Conservation (phyloP, 371 early-diverging fungal genomes). For the Rhizopus microsporus region DNA sequence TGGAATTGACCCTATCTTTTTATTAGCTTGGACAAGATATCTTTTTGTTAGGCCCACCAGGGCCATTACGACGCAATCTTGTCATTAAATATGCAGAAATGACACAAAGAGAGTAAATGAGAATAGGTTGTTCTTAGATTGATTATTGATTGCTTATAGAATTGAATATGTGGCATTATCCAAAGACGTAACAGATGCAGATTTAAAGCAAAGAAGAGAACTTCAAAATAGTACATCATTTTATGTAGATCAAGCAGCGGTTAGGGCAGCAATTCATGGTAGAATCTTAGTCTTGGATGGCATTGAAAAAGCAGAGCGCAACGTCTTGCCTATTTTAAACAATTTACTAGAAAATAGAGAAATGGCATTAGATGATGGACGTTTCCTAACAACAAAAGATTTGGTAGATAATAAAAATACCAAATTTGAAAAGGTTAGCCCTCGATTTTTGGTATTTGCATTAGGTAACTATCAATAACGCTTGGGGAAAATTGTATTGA, state of each 20-base stretch:
- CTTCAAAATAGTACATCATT: conserved; percentile 70
- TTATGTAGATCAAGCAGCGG: conserved; percentile 79
- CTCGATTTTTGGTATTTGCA: conserved; percentile 77
- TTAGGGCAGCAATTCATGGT: conserved; percentile 82
- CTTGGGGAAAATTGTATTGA: neutral
- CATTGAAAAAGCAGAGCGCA: conserved; percentile 85
- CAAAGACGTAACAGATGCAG: conserved; percentile 80
- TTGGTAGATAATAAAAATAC: conserved; percentile 44
- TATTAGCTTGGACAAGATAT: conserved; percentile 76
- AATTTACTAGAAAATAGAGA: conserved; percentile 88
- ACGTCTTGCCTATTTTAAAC: conserved; percentile 85
- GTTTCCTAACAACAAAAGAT: conserved; percentile 75
- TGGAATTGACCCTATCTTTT: neutral
- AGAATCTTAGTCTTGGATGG: conserved; percentile 81
- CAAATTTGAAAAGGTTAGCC: conserved; percentile 73
- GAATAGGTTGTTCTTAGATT: neutral
- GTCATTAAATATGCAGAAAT: conserved; percentile 77
- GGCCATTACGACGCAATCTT: conserved; percentile 68
- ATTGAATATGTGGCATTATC: conserved; percentile 81
- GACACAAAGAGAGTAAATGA: conserved; percentile 51
- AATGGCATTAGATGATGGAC: conserved; percentile 86
- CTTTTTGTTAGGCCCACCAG: conserved; percentile 83
- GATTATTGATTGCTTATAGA: conserved; percentile 19
- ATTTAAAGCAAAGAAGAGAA: conserved; percentile 85
- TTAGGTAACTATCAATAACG: conserved; percentile 45